phyloP scores from a whole-genome alignment of 73 alveolate species.

The Stentor roeselii region DNA sequence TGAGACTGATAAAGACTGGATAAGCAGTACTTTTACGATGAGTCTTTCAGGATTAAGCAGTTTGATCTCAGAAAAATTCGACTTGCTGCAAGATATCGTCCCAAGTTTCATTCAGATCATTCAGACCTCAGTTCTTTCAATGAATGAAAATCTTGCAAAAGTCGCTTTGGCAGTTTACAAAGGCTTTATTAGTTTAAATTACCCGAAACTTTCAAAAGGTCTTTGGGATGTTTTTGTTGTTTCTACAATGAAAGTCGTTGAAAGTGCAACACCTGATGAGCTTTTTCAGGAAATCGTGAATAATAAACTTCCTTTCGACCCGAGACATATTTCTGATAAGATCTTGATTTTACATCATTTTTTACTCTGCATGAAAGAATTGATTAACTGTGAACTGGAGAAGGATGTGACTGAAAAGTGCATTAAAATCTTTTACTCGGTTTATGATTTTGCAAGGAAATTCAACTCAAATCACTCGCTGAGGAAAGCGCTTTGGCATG shows the following conservation, averaged over 20 bases:
- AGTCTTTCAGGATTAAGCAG: constrained; percentile 19
- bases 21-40: constrained; percentile 29
- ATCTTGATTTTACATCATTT: constrained; percentile 47
- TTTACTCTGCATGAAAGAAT: constrained; percentile 32
- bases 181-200: no score
- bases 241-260: background rate
- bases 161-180: no score
- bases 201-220: background rate
- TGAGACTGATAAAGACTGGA: background rate
- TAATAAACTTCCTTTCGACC: constrained; percentile 33
- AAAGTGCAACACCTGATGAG: background rate
- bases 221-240: background rate
- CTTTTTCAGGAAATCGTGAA: background rate
- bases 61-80: constrained; percentile 14
- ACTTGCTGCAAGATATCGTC: constrained; percentile 12
- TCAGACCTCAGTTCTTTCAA: background rate
- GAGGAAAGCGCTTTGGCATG: constrained; percentile 52
- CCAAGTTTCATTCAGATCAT: constrained; percentile 33
- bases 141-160: background rate
- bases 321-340: constrained; percentile 41
- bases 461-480: constrained; percentile 41
- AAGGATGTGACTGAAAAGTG: constrained; percentile 6
- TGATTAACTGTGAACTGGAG: constrained; percentile 33
- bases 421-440: constrained; percentile 33
- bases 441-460: constrained; percentile 48